Percentiles rank a stretch among this genome's conserved stretches.
These are phyloP conservation scores for Aciculosporium take DNA, from an alignment of 2,329 filamentous ascomycete species.

Conservation along the genomic window DNA sequence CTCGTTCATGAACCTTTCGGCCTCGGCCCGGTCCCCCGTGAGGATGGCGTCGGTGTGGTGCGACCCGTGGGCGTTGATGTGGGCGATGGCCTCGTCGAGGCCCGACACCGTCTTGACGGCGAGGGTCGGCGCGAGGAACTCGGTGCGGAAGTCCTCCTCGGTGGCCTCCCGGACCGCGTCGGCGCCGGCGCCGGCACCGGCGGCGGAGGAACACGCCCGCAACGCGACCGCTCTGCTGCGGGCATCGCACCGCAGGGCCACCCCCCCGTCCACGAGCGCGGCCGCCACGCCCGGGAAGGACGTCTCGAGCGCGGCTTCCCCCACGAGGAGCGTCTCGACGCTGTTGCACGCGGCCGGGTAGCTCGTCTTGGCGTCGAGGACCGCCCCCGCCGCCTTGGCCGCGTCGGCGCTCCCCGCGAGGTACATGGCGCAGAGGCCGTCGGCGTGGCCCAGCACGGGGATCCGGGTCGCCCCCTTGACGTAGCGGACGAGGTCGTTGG, in stretches of 20 bases:
- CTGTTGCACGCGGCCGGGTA: constrained; percentile 95
- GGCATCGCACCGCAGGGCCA: constrained; percentile 68
- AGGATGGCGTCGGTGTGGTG: constrained; percentile 91
- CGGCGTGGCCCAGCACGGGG: constrained; percentile 88
- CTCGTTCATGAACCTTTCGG: constrained; percentile 69
- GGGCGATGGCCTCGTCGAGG: constrained; percentile 58
- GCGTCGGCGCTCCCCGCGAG: constrained; percentile 65
- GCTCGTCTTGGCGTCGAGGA: constrained; percentile 84
- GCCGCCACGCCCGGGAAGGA: constrained; percentile 59
- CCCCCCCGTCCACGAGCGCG: constrained; percentile 61
- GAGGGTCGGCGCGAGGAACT: constrained; percentile 74
- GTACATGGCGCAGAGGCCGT: constrained; percentile 82
- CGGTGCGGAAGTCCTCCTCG: constrained; percentile 66
- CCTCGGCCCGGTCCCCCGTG: constrained; percentile 51
- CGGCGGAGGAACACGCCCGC: no score
- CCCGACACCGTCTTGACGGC: constrained; percentile 66
- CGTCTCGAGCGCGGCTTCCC: constrained; percentile 52
- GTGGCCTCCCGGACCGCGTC: constrained; percentile 48
- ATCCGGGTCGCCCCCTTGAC: constrained; percentile 88
- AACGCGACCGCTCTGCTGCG: constrained; percentile 42
- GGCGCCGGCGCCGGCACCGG: constrained; percentile 35
- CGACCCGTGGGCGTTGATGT: constrained; percentile 87
- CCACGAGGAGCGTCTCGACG: constrained; percentile 79
- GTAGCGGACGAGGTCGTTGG: constrained; percentile 77
- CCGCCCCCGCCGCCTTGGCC: constrained; percentile 55